phyloP scores from a whole-genome alignment of 257 asterid species.

The Anisodus tanguticus region DNA sequence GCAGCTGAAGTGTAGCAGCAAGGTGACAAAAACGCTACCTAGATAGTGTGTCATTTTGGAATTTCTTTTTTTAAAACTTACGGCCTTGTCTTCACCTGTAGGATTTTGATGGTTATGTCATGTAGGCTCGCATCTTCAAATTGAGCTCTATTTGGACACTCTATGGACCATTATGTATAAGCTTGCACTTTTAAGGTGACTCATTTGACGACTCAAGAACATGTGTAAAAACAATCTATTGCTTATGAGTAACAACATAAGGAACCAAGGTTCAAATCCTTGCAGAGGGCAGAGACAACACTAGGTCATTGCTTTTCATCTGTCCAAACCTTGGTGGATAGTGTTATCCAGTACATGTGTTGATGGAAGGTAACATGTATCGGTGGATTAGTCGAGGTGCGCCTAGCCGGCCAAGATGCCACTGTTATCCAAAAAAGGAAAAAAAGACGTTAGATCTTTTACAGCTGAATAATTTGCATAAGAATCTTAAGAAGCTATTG shows the following conservation, averaged over 20 bases:
- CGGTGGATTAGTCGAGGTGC: background rate
- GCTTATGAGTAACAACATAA: background rate
- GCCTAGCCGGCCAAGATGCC: background rate
- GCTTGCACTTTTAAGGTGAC: background rate
- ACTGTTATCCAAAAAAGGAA: background rate
- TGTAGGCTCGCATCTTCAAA: background rate
- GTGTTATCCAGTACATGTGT: background rate
- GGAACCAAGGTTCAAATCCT: background rate
- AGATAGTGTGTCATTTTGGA: background rate
- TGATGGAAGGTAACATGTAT: background rate
- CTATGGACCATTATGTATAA: background rate
- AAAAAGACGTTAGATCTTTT: background rate
- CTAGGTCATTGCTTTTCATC: background rate
- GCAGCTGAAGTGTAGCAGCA: background rate
- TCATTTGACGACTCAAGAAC: background rate
- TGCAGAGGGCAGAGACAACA: background rate
- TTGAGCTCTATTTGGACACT: background rate
- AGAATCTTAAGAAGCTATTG: background rate
- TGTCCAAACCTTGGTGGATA: background rate
- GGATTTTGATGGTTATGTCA: background rate
- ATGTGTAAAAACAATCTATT: background rate
- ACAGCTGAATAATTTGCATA: background rate
- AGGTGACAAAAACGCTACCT: background rate
- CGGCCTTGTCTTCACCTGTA: background rate
- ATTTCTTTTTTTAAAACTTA: background rate